Evolutionary conservation across 2,329 filamentous ascomycete genomes (phyloP).

Genomic region (Aspergillus ochraceoroseus): DNA sequence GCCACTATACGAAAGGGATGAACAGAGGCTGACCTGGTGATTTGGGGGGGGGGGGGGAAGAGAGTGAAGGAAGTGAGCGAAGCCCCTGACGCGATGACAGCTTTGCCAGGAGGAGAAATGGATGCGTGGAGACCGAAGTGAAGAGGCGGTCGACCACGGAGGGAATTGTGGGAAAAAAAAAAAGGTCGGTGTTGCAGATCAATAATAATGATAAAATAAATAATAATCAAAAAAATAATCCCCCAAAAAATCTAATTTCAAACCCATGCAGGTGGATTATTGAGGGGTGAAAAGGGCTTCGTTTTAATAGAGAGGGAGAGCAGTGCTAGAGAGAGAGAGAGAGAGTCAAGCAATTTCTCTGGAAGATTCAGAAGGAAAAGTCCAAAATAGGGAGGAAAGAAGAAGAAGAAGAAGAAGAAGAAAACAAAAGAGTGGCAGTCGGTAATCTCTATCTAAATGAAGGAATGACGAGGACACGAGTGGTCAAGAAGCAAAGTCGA

Average conservation of each 20-base stretch:
- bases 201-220: slow-evolving; percentile 17
- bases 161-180: slow-evolving; percentile 18
- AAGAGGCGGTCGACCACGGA: slow-evolving; percentile 27
- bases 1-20: slow-evolving; percentile 25
- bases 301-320: slow-evolving; percentile 11
- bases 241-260: no score
- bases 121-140: slow-evolving; percentile 26
- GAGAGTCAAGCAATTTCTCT: slow-evolving; percentile 1
- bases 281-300: slow-evolving; percentile 19
- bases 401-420: slow-evolving; percentile 3
- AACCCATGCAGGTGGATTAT: slow-evolving; percentile 20
- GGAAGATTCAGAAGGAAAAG: not conserved
- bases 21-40: slow-evolving; percentile 18
- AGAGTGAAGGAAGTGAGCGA: slow-evolving; percentile 19
- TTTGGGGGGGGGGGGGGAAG: slow-evolving; percentile 10
- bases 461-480: slow-evolving; percentile 17
- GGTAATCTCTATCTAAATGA: slow-evolving; percentile 12
- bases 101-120: slow-evolving; percentile 25
- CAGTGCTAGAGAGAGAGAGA: slow-evolving; percentile 16
- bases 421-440: slow-evolving; percentile 16
- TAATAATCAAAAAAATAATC: slow-evolving; percentile 3
- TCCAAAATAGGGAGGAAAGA: slow-evolving; percentile 1
- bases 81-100: slow-evolving; percentile 39
- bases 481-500: no score
- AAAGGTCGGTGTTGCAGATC: slow-evolving; percentile 24